Conservation (phyloP, 129 eudicot genomes). For the Calendula officinalis region DNA sequence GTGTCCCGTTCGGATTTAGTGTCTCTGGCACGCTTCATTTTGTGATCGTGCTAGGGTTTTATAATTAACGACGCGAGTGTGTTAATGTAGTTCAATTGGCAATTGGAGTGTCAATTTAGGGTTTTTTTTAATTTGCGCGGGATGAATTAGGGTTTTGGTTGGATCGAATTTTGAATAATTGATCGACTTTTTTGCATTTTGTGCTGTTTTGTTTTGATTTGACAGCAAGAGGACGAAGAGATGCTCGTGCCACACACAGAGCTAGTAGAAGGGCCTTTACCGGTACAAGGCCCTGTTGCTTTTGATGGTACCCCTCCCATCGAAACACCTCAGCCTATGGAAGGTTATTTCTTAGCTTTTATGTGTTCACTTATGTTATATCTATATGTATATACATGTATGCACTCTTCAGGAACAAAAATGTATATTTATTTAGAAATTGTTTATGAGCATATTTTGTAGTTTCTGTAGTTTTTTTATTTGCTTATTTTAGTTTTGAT, state of each 20-base stretch:
- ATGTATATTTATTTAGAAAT: not conserved
- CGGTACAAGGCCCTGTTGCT: slow-evolving; percentile 43
- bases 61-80: slow-evolving; percentile 3
- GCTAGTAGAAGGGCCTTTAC: slow-evolving; percentile 56
- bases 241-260: slow-evolving; percentile 88
- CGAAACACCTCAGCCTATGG: slow-evolving; percentile 66
- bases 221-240: slow-evolving; percentile 87
- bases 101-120: slow-evolving; percentile 25
- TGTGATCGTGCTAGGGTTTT: slow-evolving; percentile 36
- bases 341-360: slow-evolving; percentile 45
- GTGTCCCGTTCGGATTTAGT: slow-evolving; percentile 33
- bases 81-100: slow-evolving; percentile 34
- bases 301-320: slow-evolving; percentile 55
- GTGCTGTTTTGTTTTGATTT: slow-evolving; percentile 11
- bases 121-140: slow-evolving; percentile 9
- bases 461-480: not conserved
- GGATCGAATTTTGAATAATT: slow-evolving; percentile 10
- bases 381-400: slow-evolving; percentile 1
- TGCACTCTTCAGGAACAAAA: no score
- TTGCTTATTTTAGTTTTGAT: slow-evolving; percentile 19
- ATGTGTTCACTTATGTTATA: slow-evolving; percentile 6
- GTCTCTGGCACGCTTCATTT: slow-evolving; percentile 16
- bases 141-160: slow-evolving; percentile 24
- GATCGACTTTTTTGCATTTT: not conserved
- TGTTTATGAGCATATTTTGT: not conserved